Conservation (phyloP, 331 rosid species). For the Prunus yedoensis region DNA sequence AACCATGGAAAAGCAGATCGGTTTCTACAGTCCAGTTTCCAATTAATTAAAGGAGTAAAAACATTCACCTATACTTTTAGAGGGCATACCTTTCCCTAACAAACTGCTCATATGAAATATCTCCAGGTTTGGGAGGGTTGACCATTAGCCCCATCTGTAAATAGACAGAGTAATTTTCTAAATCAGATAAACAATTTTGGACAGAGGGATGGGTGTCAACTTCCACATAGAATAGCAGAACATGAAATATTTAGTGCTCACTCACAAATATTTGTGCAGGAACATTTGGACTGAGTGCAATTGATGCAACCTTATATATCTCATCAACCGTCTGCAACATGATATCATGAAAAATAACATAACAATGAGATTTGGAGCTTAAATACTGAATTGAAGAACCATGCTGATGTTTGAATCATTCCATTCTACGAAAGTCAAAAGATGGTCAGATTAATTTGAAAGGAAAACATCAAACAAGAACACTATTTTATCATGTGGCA, state of each 20-base stretch:
- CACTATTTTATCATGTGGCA: neutral
- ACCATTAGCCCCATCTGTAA: slow-evolving; percentile 96
- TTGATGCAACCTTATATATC: slow-evolving; percentile 86
- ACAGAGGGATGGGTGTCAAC: slow-evolving; percentile 8
- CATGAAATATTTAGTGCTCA: slow-evolving; percentile 26
- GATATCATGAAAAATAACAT: slow-evolving; percentile 25
- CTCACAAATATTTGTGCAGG: slow-evolving; percentile 99
- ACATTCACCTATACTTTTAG: slow-evolving; percentile 10
- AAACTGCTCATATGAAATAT: slow-evolving; percentile 83
- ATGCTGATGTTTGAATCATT: neutral
- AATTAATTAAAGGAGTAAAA: slow-evolving; percentile 2
- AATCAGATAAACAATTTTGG: slow-evolving; percentile 14
- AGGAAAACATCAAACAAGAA: slow-evolving; percentile 2
- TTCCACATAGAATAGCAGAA: slow-evolving; percentile 21
- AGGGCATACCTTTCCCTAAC: slow-evolving; percentile 74
- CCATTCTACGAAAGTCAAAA: neutral
- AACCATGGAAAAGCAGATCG: slow-evolving; percentile 4
- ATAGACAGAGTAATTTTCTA: slow-evolving; percentile 27
- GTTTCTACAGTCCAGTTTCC: neutral
- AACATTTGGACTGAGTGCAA: slow-evolving; percentile 93
- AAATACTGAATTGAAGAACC: neutral
- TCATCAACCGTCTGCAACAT: slow-evolving; percentile 88
- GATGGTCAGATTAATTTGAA: neutral
- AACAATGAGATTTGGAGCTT: slow-evolving; percentile 15
- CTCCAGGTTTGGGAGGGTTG: slow-evolving; percentile 92